phyloP scores from a whole-genome alignment of 2,329 filamentous ascomycete species.

The Bisporella sp. region DNA sequence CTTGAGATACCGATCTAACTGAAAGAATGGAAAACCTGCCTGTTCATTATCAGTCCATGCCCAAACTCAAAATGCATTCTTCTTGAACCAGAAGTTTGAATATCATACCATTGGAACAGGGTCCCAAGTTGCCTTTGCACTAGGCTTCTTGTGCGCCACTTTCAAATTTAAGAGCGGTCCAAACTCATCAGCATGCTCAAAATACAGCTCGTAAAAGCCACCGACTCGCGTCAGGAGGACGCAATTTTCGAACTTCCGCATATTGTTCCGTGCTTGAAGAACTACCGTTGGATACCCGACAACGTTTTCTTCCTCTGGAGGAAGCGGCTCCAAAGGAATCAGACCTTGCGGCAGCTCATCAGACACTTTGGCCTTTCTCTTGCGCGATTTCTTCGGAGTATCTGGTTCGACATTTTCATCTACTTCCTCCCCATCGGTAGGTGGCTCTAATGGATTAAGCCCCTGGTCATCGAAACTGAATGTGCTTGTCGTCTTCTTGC shows the following conservation, averaged over 20 bases:
- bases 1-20: slow-evolving; percentile 89
- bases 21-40: slow-evolving; percentile 90
- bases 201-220: slow-evolving; percentile 96
- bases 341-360: slow-evolving; percentile 49
- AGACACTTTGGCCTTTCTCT: slow-evolving; percentile 39
- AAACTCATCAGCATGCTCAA: slow-evolving; percentile 87
- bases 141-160: slow-evolving; percentile 74
- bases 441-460: neutral
- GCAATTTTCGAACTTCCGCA: slow-evolving; percentile 85
- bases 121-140: slow-evolving; percentile 40
- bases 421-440: neutral
- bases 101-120: slow-evolving; percentile 72
- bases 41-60: slow-evolving; percentile 25
- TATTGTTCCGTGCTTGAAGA: slow-evolving; percentile 79
- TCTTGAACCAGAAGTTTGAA: neutral
- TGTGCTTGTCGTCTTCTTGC: slow-evolving; percentile 39
- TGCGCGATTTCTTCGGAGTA: neutral
- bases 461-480: neutral
- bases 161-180: slow-evolving; percentile 84
- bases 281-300: slow-evolving; percentile 79
- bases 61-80: neutral
- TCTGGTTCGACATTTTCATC: neutral
- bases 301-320: slow-evolving; percentile 30
- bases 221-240: slow-evolving; percentile 88
- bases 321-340: slow-evolving; percentile 31